phyloP scores from a whole-genome alignment of 1,284 basidiomycete genomes.

The Agaricales sp. region DNA sequence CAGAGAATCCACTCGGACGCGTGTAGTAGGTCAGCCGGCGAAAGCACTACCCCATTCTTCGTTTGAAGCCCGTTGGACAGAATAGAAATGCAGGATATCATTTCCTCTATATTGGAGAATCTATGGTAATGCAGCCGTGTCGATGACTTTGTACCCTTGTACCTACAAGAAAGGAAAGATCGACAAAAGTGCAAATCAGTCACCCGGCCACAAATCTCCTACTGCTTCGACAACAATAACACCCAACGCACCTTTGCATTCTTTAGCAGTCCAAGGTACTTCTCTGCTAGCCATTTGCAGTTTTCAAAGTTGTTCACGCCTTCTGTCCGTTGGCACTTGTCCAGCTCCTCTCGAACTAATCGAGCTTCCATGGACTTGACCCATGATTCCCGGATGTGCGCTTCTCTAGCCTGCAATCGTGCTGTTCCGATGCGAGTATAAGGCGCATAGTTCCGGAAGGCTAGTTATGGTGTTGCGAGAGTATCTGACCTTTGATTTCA shows the following conservation, averaged over 20 bases:
- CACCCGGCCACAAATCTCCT: neutral
- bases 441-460: too few relatives aligned
- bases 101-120: too few relatives aligned
- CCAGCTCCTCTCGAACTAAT: constrained; percentile 83
- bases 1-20: too few relatives aligned
- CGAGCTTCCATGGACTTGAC: constrained; percentile 90
- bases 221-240: neutral
- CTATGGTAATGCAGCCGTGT: constrained; percentile 16
- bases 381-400: constrained; percentile 87
- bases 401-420: constrained; percentile 60
- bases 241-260: constrained; percentile 70
- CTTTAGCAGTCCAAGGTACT: constrained; percentile 75
- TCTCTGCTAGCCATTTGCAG: constrained; percentile 82
- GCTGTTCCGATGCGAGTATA: too few relatives aligned
- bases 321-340: constrained; percentile 87
- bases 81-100: too few relatives aligned
- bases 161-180: constrained; percentile 23
- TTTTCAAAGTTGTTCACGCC: constrained; percentile 88
- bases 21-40: too few relatives aligned
- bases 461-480: neutral
- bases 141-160: constrained; percentile 44
- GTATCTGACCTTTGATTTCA: neutral
- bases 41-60: too few relatives aligned
- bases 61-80: too few relatives aligned
- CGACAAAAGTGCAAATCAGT: neutral